These are phyloP conservation scores for Leptographium procerum DNA, from an alignment of 2,329 filamentous ascomycete species.

Conservation along the genomic window DNA sequence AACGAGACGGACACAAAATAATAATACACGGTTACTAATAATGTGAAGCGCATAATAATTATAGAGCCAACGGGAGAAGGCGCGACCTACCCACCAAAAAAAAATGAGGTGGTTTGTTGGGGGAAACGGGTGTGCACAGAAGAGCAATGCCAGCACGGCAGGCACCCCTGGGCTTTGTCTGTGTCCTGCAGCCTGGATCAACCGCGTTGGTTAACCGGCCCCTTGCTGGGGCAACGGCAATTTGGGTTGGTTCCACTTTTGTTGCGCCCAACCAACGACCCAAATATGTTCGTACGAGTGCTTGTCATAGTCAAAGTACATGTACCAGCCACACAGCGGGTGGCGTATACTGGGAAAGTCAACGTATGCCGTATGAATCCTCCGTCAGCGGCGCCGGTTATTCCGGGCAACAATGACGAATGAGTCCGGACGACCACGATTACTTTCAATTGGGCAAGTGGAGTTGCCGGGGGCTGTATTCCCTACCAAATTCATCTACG, in stretches of 20 bases:
- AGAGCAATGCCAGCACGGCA: conserved; percentile 5
- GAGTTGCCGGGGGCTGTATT: not conserved
- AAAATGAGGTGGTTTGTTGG: conserved; percentile 11
- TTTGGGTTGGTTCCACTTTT: not conserved
- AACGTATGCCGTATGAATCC: too few relatives aligned
- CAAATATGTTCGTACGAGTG: not conserved
- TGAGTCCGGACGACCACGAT: not conserved
- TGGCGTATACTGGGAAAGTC: not conserved
- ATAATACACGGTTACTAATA: not conserved
- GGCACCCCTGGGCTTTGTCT: not conserved
- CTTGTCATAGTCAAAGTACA: not conserved
- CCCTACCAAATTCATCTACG: not conserved
- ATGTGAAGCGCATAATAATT: not conserved
- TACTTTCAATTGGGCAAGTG: not conserved
- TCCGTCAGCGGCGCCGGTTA: too few relatives aligned
- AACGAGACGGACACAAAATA: not conserved
- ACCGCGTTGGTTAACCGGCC: not conserved
- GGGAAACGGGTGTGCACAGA: not conserved
- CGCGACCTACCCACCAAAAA: conserved; percentile 9
- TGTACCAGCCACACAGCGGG: not conserved
- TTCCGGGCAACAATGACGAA: too few relatives aligned
- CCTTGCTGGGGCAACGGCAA: not conserved
- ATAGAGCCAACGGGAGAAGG: conserved; percentile 10
- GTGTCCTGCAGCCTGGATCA: not conserved
- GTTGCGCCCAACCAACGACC: not conserved